These are phyloP conservation scores for Leishmania arabica DNA, from an alignment of 208 protist species.

Conservation along the genomic window DNA sequence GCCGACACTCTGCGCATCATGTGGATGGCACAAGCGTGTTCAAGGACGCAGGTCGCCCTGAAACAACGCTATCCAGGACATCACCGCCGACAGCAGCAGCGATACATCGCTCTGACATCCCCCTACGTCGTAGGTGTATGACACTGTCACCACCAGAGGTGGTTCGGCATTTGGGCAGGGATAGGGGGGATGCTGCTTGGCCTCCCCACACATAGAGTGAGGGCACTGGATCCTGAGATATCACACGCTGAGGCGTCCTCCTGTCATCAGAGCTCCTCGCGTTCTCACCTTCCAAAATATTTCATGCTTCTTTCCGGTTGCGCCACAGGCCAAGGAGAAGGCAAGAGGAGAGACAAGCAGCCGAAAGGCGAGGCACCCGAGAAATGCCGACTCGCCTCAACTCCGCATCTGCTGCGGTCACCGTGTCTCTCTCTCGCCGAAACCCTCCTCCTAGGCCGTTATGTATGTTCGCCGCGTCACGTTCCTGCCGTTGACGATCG, in stretches of 20 bases:
- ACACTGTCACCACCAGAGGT: not conserved
- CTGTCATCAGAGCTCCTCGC: not conserved
- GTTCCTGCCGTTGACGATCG: conserved; percentile 41
- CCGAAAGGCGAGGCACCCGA: not conserved
- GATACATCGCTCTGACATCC: not conserved
- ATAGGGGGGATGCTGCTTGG: not conserved
- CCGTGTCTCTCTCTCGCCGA: conserved; percentile 33
- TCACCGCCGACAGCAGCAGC: not conserved
- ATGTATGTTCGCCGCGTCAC: conserved; percentile 46
- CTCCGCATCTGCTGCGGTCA: conserved; percentile 5
- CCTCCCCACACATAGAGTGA: not conserved
- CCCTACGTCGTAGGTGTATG: not conserved
- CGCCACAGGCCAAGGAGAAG: not conserved
- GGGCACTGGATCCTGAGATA: not conserved
- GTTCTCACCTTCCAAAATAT: not conserved
- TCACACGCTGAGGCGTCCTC: not conserved
- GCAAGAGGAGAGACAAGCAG: not conserved
- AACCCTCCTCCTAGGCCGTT: conserved; percentile 42
- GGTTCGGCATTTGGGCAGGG: not conserved
- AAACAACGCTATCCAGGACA: not conserved
- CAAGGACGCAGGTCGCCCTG: not conserved
- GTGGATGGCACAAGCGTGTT: not conserved
- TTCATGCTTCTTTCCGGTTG: not conserved
- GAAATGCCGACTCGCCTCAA: not conserved
- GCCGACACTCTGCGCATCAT: not conserved